Conservation (phyloP, 2,329 filamentous ascomycete genomes). For the Cercospora brassicicola region DNA sequence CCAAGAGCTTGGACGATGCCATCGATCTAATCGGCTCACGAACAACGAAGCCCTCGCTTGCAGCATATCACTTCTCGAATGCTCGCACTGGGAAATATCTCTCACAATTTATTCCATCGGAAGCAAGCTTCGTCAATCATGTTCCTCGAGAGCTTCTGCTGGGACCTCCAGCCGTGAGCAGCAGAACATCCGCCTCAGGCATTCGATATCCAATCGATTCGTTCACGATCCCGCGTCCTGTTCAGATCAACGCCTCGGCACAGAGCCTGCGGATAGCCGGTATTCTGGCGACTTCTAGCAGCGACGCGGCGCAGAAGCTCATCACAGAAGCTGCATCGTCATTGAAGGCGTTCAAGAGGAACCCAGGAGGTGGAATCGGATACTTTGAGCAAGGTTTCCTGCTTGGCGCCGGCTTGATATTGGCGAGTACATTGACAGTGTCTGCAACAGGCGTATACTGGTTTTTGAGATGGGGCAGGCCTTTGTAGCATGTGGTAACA, state of each 20-base stretch:
- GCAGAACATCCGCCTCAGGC: constrained; percentile 32
- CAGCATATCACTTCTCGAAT: constrained; percentile 56
- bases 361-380: constrained; percentile 40
- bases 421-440: constrained; percentile 28
- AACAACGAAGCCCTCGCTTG: constrained; percentile 37
- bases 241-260: constrained; percentile 35
- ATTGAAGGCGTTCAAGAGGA: constrained; percentile 37
- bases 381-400: constrained; percentile 44
- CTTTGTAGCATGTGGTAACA: background rate
- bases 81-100: constrained; percentile 59
- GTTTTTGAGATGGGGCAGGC: constrained; percentile 21
- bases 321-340: constrained; percentile 26
- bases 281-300: constrained; percentile 17
- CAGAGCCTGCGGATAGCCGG: constrained; percentile 8
- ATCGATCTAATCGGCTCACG: constrained; percentile 47
- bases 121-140: constrained; percentile 58
- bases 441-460: constrained; percentile 23
- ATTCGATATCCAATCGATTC: constrained; percentile 46
- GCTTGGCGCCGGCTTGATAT: constrained; percentile 41
- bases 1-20: constrained; percentile 56
- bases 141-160: constrained; percentile 57
- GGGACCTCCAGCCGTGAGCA: constrained; percentile 42
- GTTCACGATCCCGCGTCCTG: constrained; percentile 50
- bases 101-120: constrained; percentile 55
- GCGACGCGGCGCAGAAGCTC: constrained; percentile 22